These are phyloP conservation scores for Candida taoyuanica DNA, from an alignment of 805 yeast genomes.

Conservation along the genomic window DNA sequence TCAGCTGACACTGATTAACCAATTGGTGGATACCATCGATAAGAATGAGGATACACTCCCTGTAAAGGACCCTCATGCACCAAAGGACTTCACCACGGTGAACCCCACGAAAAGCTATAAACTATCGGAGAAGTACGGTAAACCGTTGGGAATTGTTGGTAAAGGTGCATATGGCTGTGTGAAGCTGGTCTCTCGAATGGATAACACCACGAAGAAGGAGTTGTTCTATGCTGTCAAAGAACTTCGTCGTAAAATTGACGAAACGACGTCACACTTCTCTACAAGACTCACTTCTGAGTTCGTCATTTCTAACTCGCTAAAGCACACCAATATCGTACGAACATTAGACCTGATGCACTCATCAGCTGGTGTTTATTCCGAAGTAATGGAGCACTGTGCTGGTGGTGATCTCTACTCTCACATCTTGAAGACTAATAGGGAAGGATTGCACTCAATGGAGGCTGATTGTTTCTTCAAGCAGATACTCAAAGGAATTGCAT, in stretches of 20 bases:
- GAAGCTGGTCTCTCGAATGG: slow-evolving; percentile 85
- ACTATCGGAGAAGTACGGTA: slow-evolving; percentile 45
- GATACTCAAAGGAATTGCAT: slow-evolving; percentile 71
- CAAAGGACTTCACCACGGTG: neutral
- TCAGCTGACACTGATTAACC: slow-evolving; percentile 44
- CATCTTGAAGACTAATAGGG: slow-evolving; percentile 46
- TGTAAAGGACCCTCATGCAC: neutral
- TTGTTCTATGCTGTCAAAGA: slow-evolving; percentile 92
- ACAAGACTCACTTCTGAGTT: slow-evolving; percentile 91
- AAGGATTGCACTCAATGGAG: slow-evolving; percentile 55
- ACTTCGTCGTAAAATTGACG: slow-evolving; percentile 93
- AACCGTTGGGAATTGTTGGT: slow-evolving; percentile 58
- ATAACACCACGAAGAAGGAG: slow-evolving; percentile 71
- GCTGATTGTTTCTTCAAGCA: slow-evolving; percentile 91
- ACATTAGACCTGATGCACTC: slow-evolving; percentile 79
- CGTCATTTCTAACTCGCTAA: slow-evolving; percentile 75
- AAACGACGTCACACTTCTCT: slow-evolving; percentile 91
- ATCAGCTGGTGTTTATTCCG: slow-evolving; percentile 66
- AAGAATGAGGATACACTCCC: slow-evolving; percentile 25
- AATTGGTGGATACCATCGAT: slow-evolving; percentile 43
- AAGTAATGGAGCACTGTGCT: slow-evolving; percentile 94
- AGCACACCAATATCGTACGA: slow-evolving; percentile 70
- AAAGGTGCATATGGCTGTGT: slow-evolving; percentile 99
- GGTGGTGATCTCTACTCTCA: slow-evolving; percentile 75
- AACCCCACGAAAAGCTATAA: slow-evolving; percentile 28